Base-by-base conservation (phyloP, 2,329 filamentous ascomycete species). In the Neopestalotiopsis sp. region DNA sequence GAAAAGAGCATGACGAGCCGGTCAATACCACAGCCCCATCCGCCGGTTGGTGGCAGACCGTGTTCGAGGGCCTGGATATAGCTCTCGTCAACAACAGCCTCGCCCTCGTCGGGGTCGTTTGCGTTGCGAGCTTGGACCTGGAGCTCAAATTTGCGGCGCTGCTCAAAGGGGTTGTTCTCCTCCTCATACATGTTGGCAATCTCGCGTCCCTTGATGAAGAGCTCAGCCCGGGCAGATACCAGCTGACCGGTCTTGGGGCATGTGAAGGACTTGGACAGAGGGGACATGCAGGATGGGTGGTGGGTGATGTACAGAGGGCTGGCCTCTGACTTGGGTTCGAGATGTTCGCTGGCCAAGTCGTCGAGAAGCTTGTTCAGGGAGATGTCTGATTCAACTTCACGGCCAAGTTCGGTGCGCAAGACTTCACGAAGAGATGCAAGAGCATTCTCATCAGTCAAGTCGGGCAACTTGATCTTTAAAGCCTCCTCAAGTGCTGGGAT, bases 121-220 rank as follows among this genome's bases (percentile, higher is more conserved):
- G 82, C 82, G 5, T 75, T 76, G 24, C 79, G 80, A 6, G 72
- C 69, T 45, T 77, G 72, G 5, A 82, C 66, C 69, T 90, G 87
- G 10, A 81, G 86, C 61, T 90, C 81, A 72, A 99, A 94, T 80
- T 99, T 99, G 67, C 88, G 85, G 60, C 93, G 87, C 82, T 99
- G 96, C 75, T 92, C 92, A 67, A 92, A 90, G 0, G 96, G 96
- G 65, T 94, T 93, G 80, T 99, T 99, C 79, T 99, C 96, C 81
- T 99, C 96, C 79, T 99, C 96, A 80, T 99, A 99, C 84, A 95
- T 97, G 80, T 99, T 99, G 70, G 95, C 94, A 40, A 97, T 86
- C 78, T 99, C 96, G 67, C 90, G 89, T 56, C 92, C 90, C 64
- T 89, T 83, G 71, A 97, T 89, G 81, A 97, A 97, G 28, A 97